Conservation (phyloP, 108 stramenopile genomes). For the Cyclotella choctawhatcheeana region DNA sequence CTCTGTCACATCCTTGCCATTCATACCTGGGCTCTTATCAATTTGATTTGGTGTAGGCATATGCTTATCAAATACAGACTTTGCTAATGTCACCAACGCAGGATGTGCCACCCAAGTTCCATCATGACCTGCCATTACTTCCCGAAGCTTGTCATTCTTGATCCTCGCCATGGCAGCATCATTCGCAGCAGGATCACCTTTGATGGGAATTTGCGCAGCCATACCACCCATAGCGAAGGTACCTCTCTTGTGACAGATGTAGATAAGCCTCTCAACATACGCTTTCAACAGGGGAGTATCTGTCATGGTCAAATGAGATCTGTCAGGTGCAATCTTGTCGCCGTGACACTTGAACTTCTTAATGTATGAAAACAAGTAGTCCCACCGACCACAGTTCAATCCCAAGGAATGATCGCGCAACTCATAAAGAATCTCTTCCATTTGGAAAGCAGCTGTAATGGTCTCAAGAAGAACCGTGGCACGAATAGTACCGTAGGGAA, state of each 20-base stretch:
- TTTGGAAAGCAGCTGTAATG: constrained; percentile 95
- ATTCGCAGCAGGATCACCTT: constrained; percentile 80
- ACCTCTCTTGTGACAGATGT: constrained; percentile 94
- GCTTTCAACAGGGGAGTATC: constrained; percentile 86
- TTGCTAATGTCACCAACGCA: constrained; percentile 84
- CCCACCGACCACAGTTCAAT: constrained; percentile 96
- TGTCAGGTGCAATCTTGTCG: constrained; percentile 87
- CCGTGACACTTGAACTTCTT: constrained; percentile 87
- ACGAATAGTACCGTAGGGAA: constrained; percentile 83
- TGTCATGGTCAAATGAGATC: constrained; percentile 88
- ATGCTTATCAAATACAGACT: constrained; percentile 88
- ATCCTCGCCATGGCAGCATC: constrained; percentile 83
- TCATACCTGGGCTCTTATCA: constrained; percentile 58
- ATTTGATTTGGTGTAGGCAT: constrained; percentile 91
- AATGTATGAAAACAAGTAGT: constrained; percentile 94
- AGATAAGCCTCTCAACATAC: constrained; percentile 89
- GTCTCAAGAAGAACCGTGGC: constrained; percentile 94
- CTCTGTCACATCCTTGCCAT: constrained; percentile 66
- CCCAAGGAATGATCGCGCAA: constrained; percentile 93
- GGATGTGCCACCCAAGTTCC: constrained; percentile 98
- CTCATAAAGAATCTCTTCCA: constrained; percentile 96
- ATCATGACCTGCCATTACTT: constrained; percentile 92
- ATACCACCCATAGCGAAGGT: constrained; percentile 97
- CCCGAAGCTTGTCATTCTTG: constrained; percentile 88
- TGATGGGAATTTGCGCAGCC: constrained; percentile 92